Conservation (phyloP, 805 yeast species). For the Saccharomycopsis fermentans region DNA sequence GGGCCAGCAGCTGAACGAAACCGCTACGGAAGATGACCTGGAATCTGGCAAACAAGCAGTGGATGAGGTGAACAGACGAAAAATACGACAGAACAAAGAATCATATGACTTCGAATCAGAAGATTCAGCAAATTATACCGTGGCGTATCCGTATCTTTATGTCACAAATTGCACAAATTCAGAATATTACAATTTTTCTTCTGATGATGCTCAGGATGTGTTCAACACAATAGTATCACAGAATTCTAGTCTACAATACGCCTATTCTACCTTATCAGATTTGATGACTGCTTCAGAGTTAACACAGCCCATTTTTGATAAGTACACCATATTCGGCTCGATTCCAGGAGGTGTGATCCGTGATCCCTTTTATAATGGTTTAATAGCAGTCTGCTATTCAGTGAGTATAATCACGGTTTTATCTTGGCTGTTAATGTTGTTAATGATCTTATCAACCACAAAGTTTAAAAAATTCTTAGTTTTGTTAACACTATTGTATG, state of each 20-base stretch:
- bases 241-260: not conserved
- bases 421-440: constrained; percentile 14
- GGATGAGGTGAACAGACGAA: not conserved
- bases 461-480: constrained; percentile 1
- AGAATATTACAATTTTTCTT: not conserved
- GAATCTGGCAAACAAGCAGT: not conserved
- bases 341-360: not conserved
- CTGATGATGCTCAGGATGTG: not conserved
- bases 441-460: constrained; percentile 10
- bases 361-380: constrained; percentile 23
- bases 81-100: not conserved
- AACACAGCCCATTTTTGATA: not conserved
- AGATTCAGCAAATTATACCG: not conserved
- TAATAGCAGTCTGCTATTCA: constrained; percentile 12
- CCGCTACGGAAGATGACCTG: not conserved
- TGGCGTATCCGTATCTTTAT: not conserved
- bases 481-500: constrained; percentile 14
- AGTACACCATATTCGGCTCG: not conserved
- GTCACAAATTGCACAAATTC: not conserved
- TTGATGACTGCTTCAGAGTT: not conserved
- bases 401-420: constrained; percentile 15
- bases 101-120: not conserved
- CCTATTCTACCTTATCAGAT: not conserved
- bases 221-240: not conserved
- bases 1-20: not conserved